Conservation (phyloP, 768 basidiomycete genomes). For the Gelatoporia subvermispora region DNA sequence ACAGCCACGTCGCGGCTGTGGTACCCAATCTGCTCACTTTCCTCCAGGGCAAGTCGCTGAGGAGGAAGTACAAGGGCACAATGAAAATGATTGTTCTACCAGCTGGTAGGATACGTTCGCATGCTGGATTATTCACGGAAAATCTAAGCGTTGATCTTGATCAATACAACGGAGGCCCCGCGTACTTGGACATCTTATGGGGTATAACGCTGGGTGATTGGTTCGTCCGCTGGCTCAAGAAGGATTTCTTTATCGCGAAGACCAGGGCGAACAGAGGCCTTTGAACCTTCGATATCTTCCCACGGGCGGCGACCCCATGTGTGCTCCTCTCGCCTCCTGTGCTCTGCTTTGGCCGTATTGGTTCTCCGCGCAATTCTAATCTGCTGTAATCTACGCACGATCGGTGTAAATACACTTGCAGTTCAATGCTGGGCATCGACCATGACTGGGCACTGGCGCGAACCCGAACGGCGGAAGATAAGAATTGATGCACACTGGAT, state of each 20-base stretch:
- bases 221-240: slow-evolving; percentile 21
- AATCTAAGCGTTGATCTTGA: not conserved
- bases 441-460: not conserved
- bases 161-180: slow-evolving; percentile 21
- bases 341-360: not conserved
- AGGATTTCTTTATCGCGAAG: slow-evolving; percentile 18
- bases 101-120: slow-evolving; percentile 41
- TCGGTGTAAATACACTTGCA: not conserved
- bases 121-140: not conserved
- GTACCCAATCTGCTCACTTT: slow-evolving; percentile 44
- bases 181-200: slow-evolving; percentile 27
- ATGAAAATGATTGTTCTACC: slow-evolving; percentile 49
- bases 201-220: slow-evolving; percentile 26
- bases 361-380: not conserved
- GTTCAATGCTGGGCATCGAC: not conserved
- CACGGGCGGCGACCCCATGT: not conserved
- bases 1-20: slow-evolving; percentile 39
- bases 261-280: slow-evolving; percentile 8
- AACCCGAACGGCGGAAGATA: not conserved
- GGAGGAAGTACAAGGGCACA: slow-evolving; percentile 43
- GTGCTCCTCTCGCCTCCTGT: not conserved
- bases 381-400: not conserved
- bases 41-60: slow-evolving; percentile 31
- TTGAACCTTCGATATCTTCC: not conserved
- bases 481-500: too few relatives aligned